These are phyloP conservation scores for Aspergillus fructus DNA, from an alignment of 2,329 filamentous ascomycete genomes.

Conservation along the genomic window DNA sequence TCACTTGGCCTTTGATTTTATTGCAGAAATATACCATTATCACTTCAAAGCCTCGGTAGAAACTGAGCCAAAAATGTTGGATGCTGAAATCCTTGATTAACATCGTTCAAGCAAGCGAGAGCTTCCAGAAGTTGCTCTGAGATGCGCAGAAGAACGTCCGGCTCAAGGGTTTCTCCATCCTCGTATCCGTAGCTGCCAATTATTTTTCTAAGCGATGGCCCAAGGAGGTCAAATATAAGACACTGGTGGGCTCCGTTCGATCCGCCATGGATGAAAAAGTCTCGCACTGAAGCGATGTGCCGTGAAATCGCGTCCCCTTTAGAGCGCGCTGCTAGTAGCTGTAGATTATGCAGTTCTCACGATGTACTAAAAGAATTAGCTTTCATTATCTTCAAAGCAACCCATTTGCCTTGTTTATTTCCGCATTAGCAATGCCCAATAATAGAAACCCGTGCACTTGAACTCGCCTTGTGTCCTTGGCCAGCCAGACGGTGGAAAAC, in stretches of 20 bases:
- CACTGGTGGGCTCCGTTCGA: conserved; percentile 3
- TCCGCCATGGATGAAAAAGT: not conserved
- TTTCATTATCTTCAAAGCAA: conserved; percentile 4
- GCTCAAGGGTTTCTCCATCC: conserved; percentile 20
- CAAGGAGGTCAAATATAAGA: conserved; percentile 29
- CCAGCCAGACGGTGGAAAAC: conserved; percentile 6
- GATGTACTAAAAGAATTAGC: not conserved
- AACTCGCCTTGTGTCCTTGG: not conserved
- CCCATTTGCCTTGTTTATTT: not conserved
- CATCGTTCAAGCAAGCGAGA: conserved; percentile 28
- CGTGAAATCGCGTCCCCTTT: not conserved
- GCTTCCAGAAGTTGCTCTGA: conserved; percentile 28
- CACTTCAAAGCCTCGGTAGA: no score
- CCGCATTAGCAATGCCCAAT: not conserved
- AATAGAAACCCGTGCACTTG: not conserved
- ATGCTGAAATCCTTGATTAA: no score
- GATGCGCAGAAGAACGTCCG: conserved; percentile 27
- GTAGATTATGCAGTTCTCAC: not conserved
- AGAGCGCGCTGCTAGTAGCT: not conserved
- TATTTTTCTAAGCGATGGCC: conserved; percentile 17
- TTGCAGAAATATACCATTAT: no score
- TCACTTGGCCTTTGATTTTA: no score
- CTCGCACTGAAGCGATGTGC: not conserved
- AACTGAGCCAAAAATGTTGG: no score
- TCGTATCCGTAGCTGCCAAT: conserved; percentile 19